A percentile compares a stretch with the other conserved stretches of the same genome.
Conservation (phyloP, 202 grass and related monocot species). For the Musa balbisiana region DNA sequence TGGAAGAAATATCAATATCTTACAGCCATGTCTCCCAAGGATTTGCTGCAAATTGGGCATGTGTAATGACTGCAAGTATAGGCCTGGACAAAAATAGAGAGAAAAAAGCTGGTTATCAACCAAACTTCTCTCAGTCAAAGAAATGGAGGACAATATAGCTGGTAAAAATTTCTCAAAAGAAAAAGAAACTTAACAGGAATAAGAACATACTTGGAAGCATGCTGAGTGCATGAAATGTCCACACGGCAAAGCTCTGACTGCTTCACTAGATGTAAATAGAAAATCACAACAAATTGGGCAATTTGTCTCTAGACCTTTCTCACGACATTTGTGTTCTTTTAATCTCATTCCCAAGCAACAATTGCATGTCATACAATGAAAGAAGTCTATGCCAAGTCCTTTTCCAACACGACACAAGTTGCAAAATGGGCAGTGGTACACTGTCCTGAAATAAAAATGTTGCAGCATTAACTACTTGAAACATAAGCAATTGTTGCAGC, state of each 20-base stretch:
- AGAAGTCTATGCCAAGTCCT: constrained; percentile 80
- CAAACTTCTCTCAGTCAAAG: background rate
- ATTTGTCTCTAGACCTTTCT: constrained; percentile 85
- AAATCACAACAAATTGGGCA: constrained; percentile 92
- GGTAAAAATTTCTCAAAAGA: background rate
- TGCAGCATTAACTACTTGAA: background rate
- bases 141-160: background rate
- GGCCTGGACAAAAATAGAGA: constrained; percentile 29
- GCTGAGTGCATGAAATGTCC: constrained; percentile 99
- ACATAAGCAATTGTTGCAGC: background rate
- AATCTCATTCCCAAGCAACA: constrained; percentile 81
- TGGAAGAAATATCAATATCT: constrained; percentile 24
- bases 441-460: constrained; percentile 39
- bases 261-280: constrained; percentile 78
- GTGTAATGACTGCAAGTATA: constrained; percentile 99
- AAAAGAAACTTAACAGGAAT: background rate
- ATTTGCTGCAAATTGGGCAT: constrained; percentile 93
- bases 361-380: constrained; percentile 99
- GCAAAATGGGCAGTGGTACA: constrained; percentile 93
- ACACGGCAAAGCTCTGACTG: constrained; percentile 76
- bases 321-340: constrained; percentile 73
- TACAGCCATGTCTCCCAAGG: constrained; percentile 97
- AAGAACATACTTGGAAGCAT: constrained; percentile 71
- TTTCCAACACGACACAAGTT: constrained; percentile 86
- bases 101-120: constrained; percentile 11